Percentiles rank a stretch among this genome's conserved stretches.
Conservation (phyloP, 345 rosid species). For the Salix dunnii region DNA sequence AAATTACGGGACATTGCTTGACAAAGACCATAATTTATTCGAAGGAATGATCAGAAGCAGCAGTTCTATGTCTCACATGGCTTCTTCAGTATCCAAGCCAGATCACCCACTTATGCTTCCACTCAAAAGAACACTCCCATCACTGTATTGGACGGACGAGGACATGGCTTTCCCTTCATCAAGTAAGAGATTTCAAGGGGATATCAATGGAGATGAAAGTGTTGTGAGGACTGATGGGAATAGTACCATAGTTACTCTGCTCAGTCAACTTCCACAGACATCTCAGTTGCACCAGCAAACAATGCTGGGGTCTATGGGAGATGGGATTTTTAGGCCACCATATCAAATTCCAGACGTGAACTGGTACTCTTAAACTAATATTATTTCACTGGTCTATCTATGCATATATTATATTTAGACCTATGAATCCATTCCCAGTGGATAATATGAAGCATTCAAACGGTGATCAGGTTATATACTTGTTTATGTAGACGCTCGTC, state of each 20-base stretch:
- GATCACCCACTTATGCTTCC: constrained; percentile 42
- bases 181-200: constrained; percentile 51
- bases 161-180: constrained; percentile 28
- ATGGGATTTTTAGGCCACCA: constrained; percentile 52
- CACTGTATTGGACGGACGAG: constrained; percentile 59
- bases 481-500: constrained; percentile 3
- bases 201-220: constrained; percentile 26
- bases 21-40: constrained; percentile 36
- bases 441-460: not conserved
- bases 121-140: constrained; percentile 54
- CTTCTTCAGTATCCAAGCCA: constrained; percentile 36
- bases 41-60: constrained; percentile 33
- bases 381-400: constrained; percentile 3
- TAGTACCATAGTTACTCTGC: constrained; percentile 44
- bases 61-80: constrained; percentile 32
- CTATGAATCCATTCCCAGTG: not conserved
- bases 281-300: constrained; percentile 47
- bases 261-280: constrained; percentile 49
- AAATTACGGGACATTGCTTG: constrained; percentile 39
- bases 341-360: constrained; percentile 64
- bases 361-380: constrained; percentile 57
- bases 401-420: not conserved
- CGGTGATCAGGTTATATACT: not conserved
- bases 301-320: constrained; percentile 46
- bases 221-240: constrained; percentile 30